Conservation (phyloP, 2,329 filamentous ascomycete species). For the Cytospora piceae region DNA sequence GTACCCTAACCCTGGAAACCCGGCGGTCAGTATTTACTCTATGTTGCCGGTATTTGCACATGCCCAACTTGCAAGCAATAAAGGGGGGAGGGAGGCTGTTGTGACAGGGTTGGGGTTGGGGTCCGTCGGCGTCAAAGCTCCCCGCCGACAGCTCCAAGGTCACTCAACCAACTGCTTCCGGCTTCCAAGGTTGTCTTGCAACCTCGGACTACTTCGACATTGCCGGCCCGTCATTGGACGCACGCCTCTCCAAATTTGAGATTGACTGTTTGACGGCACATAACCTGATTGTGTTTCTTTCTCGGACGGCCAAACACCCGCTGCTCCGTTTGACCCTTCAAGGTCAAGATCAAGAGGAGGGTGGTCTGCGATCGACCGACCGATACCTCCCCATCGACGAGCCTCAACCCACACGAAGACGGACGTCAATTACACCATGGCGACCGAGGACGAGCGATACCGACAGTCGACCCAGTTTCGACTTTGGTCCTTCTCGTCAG, state of each 20-base stretch:
- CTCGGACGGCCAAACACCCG: background rate
- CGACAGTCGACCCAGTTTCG: conserved; percentile 87
- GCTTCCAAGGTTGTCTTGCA: background rate
- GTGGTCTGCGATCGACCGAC: background rate
- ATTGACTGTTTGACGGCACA: background rate
- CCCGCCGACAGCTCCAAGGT: background rate
- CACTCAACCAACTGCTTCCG: too few species aligned
- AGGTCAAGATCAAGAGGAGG: background rate
- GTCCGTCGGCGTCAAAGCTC: background rate
- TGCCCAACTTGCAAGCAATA: too few species aligned
- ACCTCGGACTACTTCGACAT: background rate
- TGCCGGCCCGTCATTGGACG: background rate
- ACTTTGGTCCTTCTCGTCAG: conserved; percentile 87
- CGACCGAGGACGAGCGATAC: conserved; percentile 88
- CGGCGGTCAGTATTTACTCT: too few species aligned
- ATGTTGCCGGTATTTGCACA: too few species aligned
- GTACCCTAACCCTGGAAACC: too few species aligned
- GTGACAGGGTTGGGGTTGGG: too few species aligned
- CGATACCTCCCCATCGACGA: too few species aligned
- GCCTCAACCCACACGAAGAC: background rate
- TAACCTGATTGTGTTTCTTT: background rate
- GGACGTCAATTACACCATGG: conserved; percentile 52
- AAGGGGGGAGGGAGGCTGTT: too few species aligned
- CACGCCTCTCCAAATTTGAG: background rate
- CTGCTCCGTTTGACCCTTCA: background rate